These are phyloP conservation scores for Pleurotus giganteus DNA, from an alignment of 768 basidiomycete species.

Conservation along the genomic window DNA sequence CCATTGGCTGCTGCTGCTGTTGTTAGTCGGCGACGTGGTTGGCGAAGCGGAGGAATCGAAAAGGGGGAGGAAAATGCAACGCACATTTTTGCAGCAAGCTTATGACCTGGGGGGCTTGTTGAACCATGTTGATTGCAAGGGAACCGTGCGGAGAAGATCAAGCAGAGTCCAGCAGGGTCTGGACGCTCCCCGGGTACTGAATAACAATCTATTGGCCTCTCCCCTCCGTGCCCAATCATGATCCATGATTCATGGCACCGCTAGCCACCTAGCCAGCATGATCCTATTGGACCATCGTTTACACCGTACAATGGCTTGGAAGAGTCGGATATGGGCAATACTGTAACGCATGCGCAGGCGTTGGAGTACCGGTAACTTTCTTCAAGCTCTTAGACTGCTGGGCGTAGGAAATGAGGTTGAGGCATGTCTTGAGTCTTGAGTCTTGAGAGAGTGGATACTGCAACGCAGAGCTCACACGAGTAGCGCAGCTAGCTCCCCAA, in stretches of 20 bases:
- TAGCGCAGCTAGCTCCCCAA: no score
- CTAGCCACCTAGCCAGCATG: not conserved
- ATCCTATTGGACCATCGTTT: not conserved
- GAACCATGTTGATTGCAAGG: constrained; percentile 8
- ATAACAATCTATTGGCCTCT: not conserved
- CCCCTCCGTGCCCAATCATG: not conserved
- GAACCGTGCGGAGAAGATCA: constrained; percentile 5
- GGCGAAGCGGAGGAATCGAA: not conserved
- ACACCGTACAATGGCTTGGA: not conserved
- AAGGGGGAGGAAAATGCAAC: not conserved
- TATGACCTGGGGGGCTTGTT: constrained; percentile 8
- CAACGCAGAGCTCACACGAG: no score
- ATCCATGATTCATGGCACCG: no score
- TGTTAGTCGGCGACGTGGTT: not conserved
- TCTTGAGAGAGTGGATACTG: no score
- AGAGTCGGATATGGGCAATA: not conserved
- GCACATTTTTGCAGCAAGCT: not conserved
- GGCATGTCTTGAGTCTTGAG: no score
- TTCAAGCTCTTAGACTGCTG: no score
- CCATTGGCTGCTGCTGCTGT: not conserved
- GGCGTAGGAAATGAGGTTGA: no score
- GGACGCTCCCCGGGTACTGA: constrained; percentile 2
- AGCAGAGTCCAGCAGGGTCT: constrained; percentile 7
- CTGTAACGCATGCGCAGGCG: not conserved
- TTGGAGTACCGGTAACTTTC: no score